Evolutionary conservation across 768 basidiomycete species (phyloP).

Genomic region (Hortiboletus campestris): DNA sequence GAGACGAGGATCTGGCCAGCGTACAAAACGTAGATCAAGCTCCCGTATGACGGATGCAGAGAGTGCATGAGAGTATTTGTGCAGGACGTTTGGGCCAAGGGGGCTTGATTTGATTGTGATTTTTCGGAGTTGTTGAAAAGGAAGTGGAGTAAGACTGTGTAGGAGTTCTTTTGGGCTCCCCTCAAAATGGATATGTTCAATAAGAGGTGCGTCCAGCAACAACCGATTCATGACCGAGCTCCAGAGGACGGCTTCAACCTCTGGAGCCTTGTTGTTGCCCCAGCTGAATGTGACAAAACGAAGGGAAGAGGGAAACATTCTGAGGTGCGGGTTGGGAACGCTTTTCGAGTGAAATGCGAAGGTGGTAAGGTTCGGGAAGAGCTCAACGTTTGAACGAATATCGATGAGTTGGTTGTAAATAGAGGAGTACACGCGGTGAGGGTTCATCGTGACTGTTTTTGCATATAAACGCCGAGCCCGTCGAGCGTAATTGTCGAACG

Average conservation of each 20-base stretch:
- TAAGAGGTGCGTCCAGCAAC: slow-evolving; percentile 16
- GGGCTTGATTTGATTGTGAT: slow-evolving; percentile 23
- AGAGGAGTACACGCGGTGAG: slow-evolving; percentile 25
- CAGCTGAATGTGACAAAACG: slow-evolving; percentile 21
- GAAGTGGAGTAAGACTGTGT: slow-evolving; percentile 11
- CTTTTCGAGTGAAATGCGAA: slow-evolving; percentile 19
- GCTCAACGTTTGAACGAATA: slow-evolving; percentile 24
- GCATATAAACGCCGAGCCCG: slow-evolving; percentile 22
- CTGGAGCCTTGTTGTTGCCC: slow-evolving; percentile 13
- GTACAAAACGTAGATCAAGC: slow-evolving; percentile 24
- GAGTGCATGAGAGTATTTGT: slow-evolving; percentile 23
- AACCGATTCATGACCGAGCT: slow-evolving; percentile 20
- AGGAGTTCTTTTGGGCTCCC: slow-evolving; percentile 24
- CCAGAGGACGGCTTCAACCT: slow-evolving; percentile 19
- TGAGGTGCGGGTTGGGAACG: slow-evolving; percentile 6
- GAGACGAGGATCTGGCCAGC: slow-evolving; percentile 22
- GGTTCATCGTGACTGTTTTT: slow-evolving; percentile 27
- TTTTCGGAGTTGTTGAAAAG: slow-evolving; percentile 19
- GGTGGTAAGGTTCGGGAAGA: slow-evolving; percentile 22
- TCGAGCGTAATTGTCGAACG: slow-evolving; percentile 23
- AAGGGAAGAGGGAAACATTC: slow-evolving; percentile 24
- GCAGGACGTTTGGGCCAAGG: slow-evolving; percentile 22
- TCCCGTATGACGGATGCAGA: slow-evolving; percentile 19
- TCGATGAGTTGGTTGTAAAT: slow-evolving; percentile 23
- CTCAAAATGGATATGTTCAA: slow-evolving; percentile 25